A percentile compares a stretch with the other conserved stretches of the same genome.
These are phyloP conservation scores for Epichloe baconii DNA, from an alignment of 2,329 filamentous ascomycete genomes.

Conservation along the genomic window DNA sequence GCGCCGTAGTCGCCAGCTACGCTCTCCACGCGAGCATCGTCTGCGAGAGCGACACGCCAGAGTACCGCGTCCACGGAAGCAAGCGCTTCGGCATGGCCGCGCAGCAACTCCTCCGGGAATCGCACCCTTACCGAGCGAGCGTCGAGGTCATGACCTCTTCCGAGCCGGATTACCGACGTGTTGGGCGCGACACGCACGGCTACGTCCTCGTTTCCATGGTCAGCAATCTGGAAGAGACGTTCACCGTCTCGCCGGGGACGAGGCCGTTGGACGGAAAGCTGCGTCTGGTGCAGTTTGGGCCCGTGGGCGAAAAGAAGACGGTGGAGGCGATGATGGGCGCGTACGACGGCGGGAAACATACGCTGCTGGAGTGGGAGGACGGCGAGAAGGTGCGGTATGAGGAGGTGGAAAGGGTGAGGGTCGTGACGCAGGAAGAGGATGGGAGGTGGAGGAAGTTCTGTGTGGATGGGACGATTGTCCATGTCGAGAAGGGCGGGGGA, in stretches of 20 bases:
- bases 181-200: conserved; percentile 41
- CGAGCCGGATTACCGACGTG: conserved; percentile 6
- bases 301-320: conserved; percentile 47
- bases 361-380: conserved; percentile 35
- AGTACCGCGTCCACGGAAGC: conserved; percentile 63
- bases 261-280: conserved; percentile 58
- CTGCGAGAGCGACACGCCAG: conserved; percentile 76
- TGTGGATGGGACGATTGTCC: conserved; percentile 81
- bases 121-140: conserved; percentile 35
- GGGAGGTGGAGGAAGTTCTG: conserved; percentile 72
- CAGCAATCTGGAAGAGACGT: conserved; percentile 68
- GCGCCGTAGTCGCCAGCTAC: conserved; percentile 79
- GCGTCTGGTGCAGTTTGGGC: conserved; percentile 62
- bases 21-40: conserved; percentile 82
- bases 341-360: conserved; percentile 44
- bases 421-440: conserved; percentile 49
- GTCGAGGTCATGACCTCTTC: conserved; percentile 21
- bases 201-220: conserved; percentile 70
- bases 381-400: conserved; percentile 59
- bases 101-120: conserved; percentile 50
- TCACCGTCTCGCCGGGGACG: conserved; percentile 66
- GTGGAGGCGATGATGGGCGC: conserved; percentile 65
- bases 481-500: conserved; percentile 57
- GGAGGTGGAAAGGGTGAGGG: conserved; percentile 50
- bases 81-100: conserved; percentile 80